These are phyloP conservation scores for Cercophora sp. DNA, from an alignment of 495 filamentous ascomycete species.

Conservation along the genomic window DNA sequence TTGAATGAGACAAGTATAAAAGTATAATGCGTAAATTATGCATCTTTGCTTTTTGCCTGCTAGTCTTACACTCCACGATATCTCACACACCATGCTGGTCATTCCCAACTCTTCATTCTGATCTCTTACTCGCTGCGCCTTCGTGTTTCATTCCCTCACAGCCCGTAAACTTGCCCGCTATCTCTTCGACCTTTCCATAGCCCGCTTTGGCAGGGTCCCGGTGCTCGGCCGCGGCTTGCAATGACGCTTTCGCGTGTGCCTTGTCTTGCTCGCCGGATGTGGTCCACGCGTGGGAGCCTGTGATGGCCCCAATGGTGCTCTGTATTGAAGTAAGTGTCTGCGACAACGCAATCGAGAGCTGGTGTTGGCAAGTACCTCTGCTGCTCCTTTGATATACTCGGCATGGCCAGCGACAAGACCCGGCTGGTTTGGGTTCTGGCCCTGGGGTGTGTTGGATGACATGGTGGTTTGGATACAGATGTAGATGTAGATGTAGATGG, in stretches of 20 bases:
- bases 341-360: too few species aligned
- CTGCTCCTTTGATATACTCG: constrained; percentile 45
- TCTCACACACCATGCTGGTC: too few species aligned
- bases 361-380: constrained; percentile 45
- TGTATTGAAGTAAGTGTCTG: too few species aligned
- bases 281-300: constrained; percentile 43
- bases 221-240: constrained; percentile 38
- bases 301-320: constrained; percentile 40
- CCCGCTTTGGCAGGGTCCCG: constrained; percentile 37
- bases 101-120: too few species aligned
- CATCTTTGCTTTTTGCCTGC: too few species aligned
- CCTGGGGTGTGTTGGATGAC: constrained; percentile 14
- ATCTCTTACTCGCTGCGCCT: constrained; percentile 36
- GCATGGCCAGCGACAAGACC: constrained; percentile 41
- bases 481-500: background rate
- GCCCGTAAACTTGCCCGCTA: constrained; percentile 37
- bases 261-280: constrained; percentile 44
- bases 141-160: constrained; percentile 48
- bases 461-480: constrained; percentile 1
- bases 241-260: constrained; percentile 35
- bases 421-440: constrained; percentile 22
- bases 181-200: constrained; percentile 43
- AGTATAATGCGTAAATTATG: too few species aligned
- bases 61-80: too few species aligned
- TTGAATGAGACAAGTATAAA: too few species aligned